These are phyloP conservation scores for Corchorus capsularis DNA, from an alignment of 345 rosid genomes.

Conservation along the genomic window DNA sequence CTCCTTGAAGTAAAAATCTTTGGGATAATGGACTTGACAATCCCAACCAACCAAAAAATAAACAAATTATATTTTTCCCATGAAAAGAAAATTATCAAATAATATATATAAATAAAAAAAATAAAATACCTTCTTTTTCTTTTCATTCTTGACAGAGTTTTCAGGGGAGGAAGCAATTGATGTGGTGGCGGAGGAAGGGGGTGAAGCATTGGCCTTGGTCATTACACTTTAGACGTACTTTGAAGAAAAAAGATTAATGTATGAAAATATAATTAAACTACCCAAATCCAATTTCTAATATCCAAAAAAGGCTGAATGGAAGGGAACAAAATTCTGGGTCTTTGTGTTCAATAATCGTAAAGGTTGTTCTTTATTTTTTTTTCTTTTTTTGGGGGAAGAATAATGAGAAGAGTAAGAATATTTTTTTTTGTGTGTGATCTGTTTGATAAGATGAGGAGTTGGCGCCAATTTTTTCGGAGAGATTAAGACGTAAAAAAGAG, in stretches of 20 bases:
- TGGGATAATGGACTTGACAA: conserved; percentile 60
- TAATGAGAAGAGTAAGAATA: neutral
- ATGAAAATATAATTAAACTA: neutral
- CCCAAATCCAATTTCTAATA: neutral
- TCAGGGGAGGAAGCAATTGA: conserved; percentile 26
- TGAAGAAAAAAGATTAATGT: neutral
- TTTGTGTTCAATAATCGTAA: conserved; percentile 6
- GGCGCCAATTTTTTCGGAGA: conserved; percentile 75
- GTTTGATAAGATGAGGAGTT: conserved; percentile 56
- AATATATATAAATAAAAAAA: no score
- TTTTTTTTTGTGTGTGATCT: conserved; percentile 22
- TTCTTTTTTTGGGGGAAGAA: neutral
- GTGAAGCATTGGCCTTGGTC: conserved; percentile 33
- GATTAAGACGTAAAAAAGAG: conserved; percentile 20
- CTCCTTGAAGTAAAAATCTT: conserved; percentile 68
- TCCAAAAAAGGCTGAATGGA: conserved; percentile 17
- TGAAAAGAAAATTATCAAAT: neutral
- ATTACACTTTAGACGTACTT: conserved; percentile 29
- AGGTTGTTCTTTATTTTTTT: conserved; percentile 10
- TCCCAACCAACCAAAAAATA: neutral
- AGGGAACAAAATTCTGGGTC: conserved; percentile 21
- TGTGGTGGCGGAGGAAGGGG: conserved; percentile 11
- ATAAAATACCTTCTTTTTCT: conserved; percentile 68
- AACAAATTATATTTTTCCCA: conserved; percentile 24
- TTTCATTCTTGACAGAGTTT: conserved; percentile 55